Percentiles rank a stretch among this genome's conserved stretches.
phyloP scores from a whole-genome alignment of 2,329 filamentous ascomycete genomes.

The Penicillium thymicola region DNA sequence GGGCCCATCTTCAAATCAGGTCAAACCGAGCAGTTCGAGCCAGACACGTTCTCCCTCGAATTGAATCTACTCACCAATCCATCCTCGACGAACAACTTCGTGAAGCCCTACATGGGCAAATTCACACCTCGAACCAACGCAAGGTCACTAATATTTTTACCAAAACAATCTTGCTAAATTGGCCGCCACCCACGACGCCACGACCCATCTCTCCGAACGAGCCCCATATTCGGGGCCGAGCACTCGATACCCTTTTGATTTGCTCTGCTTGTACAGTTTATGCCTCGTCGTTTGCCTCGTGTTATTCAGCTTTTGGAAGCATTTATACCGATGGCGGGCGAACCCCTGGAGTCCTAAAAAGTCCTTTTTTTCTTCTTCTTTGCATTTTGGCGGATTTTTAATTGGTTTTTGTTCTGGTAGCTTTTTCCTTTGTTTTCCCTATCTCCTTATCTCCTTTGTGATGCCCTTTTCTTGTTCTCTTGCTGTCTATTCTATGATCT shows the following conservation, averaged over 20 bases:
- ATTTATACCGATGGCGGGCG: constrained; percentile 22
- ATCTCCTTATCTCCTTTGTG: constrained; percentile 1
- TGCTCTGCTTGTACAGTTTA: constrained; percentile 26
- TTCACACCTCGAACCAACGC: not conserved
- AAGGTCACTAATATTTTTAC: constrained; percentile 7
- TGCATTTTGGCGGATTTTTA: constrained; percentile 19
- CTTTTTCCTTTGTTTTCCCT: constrained; percentile 7
- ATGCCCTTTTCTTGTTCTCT: not conserved
- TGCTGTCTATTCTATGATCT: constrained; percentile 1
- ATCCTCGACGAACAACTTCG: not conserved
- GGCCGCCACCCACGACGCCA: constrained; percentile 11
- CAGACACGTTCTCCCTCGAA: not conserved
- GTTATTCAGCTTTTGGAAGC: constrained; percentile 17
- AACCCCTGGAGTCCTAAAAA: constrained; percentile 28
- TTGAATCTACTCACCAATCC: not conserved
- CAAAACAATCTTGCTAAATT: constrained; percentile 6
- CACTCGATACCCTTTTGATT: constrained; percentile 32
- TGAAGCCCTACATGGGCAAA: not conserved
- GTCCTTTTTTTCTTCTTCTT: constrained; percentile 13
- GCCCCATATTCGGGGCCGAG: constrained; percentile 17
- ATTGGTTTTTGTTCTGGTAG: constrained; percentile 7
- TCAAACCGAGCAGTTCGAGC: not conserved
- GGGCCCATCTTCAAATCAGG: not conserved
- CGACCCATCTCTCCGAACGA: constrained; percentile 17
- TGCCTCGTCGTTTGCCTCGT: constrained; percentile 23